A percentile compares a stretch with the other conserved stretches of the same genome.
Conservation (phyloP, 257 asterid species). For the Fraxinus cuspidata region DNA sequence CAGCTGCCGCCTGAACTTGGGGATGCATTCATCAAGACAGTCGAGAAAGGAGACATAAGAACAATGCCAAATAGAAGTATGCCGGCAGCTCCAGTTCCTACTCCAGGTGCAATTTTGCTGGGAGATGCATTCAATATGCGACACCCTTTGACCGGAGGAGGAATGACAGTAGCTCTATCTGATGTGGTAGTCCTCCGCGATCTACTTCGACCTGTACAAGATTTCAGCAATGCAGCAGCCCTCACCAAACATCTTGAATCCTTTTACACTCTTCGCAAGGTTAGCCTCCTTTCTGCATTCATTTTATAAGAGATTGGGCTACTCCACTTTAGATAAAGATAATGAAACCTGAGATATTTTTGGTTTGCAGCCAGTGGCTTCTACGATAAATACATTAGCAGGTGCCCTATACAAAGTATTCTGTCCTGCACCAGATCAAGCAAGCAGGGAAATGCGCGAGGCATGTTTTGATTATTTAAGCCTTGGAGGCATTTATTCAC, state of each 20-base stretch:
- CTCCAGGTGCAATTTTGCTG: slow-evolving; percentile 52
- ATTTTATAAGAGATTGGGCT: not conserved
- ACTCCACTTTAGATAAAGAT: not conserved
- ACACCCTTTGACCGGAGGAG: slow-evolving; percentile 57
- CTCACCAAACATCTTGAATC: slow-evolving; percentile 44
- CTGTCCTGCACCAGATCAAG: slow-evolving; percentile 50
- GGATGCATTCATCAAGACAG: slow-evolving; percentile 36
- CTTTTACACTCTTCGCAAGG: slow-evolving; percentile 52
- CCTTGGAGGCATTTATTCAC: slow-evolving; percentile 43
- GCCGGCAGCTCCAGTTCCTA: slow-evolving; percentile 56
- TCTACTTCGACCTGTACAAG: slow-evolving; percentile 37
- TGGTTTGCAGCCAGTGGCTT: slow-evolving; percentile 48
- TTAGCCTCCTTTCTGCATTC: not conserved
- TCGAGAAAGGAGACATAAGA: slow-evolving; percentile 50
- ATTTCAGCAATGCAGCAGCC: slow-evolving; percentile 36
- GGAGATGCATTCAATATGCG: slow-evolving; percentile 67
- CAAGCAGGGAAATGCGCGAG: slow-evolving; percentile 57
- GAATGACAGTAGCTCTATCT: slow-evolving; percentile 57
- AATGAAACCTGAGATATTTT: not conserved
- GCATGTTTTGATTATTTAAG: slow-evolving; percentile 55
- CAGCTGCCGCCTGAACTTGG: slow-evolving; percentile 47
- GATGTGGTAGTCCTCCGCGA: slow-evolving; percentile 54
- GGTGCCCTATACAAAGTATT: slow-evolving; percentile 54
- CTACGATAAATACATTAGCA: slow-evolving; percentile 51
- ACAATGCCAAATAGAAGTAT: slow-evolving; percentile 57